A percentile compares a stretch with the other conserved stretches of the same genome.
Evolutionary conservation across 2,329 filamentous ascomycete species (phyloP).

Genomic region (Emericellopsis cladophorae): DNA sequence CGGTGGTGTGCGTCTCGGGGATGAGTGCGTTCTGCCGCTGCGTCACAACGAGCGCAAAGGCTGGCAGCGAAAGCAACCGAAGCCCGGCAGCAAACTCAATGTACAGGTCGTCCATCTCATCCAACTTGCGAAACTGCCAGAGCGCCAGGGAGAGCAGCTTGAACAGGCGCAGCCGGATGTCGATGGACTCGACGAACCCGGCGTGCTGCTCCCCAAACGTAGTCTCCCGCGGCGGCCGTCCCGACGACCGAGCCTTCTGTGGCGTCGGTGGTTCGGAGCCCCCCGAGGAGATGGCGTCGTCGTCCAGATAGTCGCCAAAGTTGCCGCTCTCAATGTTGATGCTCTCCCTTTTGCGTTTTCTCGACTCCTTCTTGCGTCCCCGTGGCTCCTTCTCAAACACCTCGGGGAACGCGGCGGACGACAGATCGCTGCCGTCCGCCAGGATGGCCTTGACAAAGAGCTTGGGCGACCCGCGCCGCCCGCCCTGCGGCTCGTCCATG

Average conservation of each 20-base stretch:
- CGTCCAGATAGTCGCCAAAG: constrained; percentile 47
- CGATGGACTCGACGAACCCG: constrained; percentile 38
- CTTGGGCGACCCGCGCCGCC: constrained; percentile 31
- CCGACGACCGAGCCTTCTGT: constrained; percentile 17
- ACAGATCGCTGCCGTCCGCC: constrained; percentile 46
- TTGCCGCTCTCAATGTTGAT: constrained; percentile 48
- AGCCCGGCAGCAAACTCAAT: constrained; percentile 43
- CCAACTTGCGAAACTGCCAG: constrained; percentile 28
- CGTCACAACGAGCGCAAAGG: constrained; percentile 42
- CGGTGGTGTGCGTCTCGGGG: constrained; percentile 25
- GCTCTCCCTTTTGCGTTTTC: constrained; percentile 33
- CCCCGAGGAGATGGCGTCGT: constrained; percentile 34
- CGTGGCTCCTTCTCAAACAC: constrained; percentile 53
- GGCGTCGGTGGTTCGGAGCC: constrained; percentile 32
- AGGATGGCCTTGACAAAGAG: constrained; percentile 55
- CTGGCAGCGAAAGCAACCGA: constrained; percentile 41
- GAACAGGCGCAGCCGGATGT: constrained; percentile 50
- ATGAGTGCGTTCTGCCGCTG: constrained; percentile 21
- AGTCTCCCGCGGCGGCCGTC: constrained; percentile 8
- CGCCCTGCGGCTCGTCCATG: constrained; percentile 26
- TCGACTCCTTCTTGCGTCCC: constrained; percentile 22
- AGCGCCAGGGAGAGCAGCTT: constrained; percentile 35
- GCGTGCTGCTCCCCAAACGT: constrained; percentile 10
- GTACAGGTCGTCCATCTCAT: constrained; percentile 40
- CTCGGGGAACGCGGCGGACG: constrained; percentile 44